phyloP scores from a whole-genome alignment of 441 rosid species.

The Bruguiera hainesii region DNA sequence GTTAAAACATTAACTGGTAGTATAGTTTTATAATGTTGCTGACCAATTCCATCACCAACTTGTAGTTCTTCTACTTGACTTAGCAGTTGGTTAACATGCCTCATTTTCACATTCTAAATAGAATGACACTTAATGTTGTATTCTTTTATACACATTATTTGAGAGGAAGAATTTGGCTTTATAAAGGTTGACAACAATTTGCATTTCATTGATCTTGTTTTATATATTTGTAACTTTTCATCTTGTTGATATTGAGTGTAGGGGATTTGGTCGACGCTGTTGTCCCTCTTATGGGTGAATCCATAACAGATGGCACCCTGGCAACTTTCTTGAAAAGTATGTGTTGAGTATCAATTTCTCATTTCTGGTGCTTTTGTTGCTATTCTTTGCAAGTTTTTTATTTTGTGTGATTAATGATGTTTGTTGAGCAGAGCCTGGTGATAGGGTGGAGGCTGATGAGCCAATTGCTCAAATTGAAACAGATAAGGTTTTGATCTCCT shows the following conservation, averaged over 20 bases:
- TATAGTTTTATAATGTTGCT: too few species aligned
- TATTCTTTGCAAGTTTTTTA: neutral
- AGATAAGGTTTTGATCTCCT: constrained; percentile 56
- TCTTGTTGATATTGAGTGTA: constrained; percentile 17
- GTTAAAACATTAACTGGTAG: too few species aligned
- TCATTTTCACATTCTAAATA: neutral
- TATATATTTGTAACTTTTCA: neutral
- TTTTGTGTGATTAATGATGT: constrained; percentile 12
- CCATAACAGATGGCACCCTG: constrained; percentile 84
- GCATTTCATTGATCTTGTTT: neutral
- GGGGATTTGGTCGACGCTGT: constrained; percentile 77
- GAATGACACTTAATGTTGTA: neutral
- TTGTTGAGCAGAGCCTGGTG: constrained; percentile 71
- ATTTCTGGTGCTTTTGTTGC: constrained; percentile 3
- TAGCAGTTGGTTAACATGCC: neutral
- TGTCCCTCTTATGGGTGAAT: constrained; percentile 94
- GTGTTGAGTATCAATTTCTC: constrained; percentile 15
- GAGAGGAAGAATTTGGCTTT: neutral
- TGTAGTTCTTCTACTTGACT: too few species aligned
- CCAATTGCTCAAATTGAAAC: constrained; percentile 90
- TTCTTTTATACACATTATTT: neutral
- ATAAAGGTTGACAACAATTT: neutral
- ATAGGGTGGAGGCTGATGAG: constrained; percentile 75
- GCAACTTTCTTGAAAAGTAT: constrained; percentile 79
- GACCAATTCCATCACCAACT: too few species aligned